These are phyloP conservation scores for Heterobasidion occidentale DNA, from an alignment of 1,284 basidiomycete genomes.

Conservation along the genomic window DNA sequence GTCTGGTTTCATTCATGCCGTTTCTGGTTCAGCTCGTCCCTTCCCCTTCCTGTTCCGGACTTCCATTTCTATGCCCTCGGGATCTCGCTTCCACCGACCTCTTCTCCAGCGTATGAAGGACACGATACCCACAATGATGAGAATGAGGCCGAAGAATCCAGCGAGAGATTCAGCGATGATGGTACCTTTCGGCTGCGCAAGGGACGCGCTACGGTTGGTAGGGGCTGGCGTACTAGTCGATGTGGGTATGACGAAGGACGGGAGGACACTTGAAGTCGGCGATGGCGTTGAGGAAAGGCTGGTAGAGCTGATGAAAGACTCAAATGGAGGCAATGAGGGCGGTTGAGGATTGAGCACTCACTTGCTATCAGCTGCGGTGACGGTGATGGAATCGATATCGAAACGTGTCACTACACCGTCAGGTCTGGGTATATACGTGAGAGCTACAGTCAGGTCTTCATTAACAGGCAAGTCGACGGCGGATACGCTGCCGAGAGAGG, in stretches of 20 bases:
- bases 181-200: conserved; percentile 12
- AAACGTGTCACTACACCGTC: conserved; percentile 11
- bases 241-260: conserved; percentile 11
- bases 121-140: conserved; percentile 4
- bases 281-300: conserved; percentile 8
- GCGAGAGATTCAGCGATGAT: conserved; percentile 13
- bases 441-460: conserved; percentile 17
- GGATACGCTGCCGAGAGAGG: conserved; percentile 18
- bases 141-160: conserved; percentile 13
- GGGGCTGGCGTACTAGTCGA: conserved; percentile 2
- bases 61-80: conserved; percentile 2
- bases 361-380: conserved; percentile 4
- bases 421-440: conserved; percentile 16
- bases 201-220: neutral
- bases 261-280: conserved; percentile 11
- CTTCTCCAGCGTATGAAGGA: neutral
- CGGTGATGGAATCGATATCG: conserved; percentile 19
- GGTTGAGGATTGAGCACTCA: neutral
- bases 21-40: neutral
- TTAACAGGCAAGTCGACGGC: conserved; percentile 18
- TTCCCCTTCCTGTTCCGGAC: neutral
- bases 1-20: no score
- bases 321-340: neutral
- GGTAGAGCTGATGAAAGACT: conserved; percentile 2
- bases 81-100: neutral